Base-by-base conservation (phyloP, 1,284 basidiomycete genomes). In the Paramarasmius palmivorus region DNA sequence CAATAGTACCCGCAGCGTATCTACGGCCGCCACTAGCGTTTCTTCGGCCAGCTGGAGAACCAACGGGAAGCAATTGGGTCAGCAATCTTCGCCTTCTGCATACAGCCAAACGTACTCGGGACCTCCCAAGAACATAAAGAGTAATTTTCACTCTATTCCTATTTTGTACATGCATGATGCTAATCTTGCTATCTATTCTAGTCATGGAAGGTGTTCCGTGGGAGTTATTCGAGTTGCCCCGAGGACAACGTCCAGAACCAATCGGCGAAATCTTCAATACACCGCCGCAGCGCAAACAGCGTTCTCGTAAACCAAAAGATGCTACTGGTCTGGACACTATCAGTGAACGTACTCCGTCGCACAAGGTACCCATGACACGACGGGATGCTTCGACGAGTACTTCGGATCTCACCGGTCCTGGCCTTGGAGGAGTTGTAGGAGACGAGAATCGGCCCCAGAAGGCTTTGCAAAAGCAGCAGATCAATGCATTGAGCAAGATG, bases 401-500 rank as follows among this genome's bases (percentile, higher is more conserved):
- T 49, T 86, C 82, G 38, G 88, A 89, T 65, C 78, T 89, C 15
- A 69, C 71, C 42, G 73, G 68, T 42, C 36, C 44, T 5, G 53
- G 42, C 54, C 61, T 60, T 57, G 69, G 66, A 49, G 73, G 72
- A 53, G 78, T 60, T 57, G 71, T 67, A 45, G 73, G 71, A 53
- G 79, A 79, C 49, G 80, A 76, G 20, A 73, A 69, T 34, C 79
- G 79, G 46, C 82, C 83, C 59, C 86, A 88, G 77, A 92, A 89
- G 74, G 87, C 44, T 46, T 46, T 90, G 65, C 87, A 89, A 74
- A 90, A 85, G 70, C 87, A 86, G 52, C 89, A 92, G 76, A 91
- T 91, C 75, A 86, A 87, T 61, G 81, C 89, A 36, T 74, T 92
- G 62, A 88, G 88, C 58, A 91, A 91, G 81, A 89, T 92, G 87